Conservation (phyloP, 163 green algal genomes). For the Dunaliella salina region DNA sequence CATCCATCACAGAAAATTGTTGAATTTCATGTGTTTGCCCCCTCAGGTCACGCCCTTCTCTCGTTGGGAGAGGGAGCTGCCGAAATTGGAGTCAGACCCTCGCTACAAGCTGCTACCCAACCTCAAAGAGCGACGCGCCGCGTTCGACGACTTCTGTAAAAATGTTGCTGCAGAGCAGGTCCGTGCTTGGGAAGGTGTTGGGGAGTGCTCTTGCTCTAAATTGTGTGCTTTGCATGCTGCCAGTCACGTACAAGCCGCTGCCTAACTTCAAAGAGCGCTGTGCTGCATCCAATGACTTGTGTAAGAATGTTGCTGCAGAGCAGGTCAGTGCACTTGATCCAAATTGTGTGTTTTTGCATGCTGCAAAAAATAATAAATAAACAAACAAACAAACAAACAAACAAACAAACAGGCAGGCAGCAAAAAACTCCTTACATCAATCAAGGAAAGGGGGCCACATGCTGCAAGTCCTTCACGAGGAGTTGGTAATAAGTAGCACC, state of each 20-base stretch:
- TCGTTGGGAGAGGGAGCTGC: slow-evolving; percentile 64
- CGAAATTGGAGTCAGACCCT: slow-evolving; percentile 60
- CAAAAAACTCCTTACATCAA: no score
- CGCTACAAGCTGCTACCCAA: slow-evolving; percentile 53
- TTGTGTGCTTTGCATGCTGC: background rate
- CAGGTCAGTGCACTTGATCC: slow-evolving; percentile 12
- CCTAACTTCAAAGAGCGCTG: slow-evolving; percentile 50
- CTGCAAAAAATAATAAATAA: no score
- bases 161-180: slow-evolving; percentile 32
- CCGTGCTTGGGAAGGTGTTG: background rate
- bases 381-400: no score
- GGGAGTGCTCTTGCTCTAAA: no score
- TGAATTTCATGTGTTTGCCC: background rate
- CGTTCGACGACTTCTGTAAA: slow-evolving; percentile 79
- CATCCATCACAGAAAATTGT: no score
- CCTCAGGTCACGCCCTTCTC: slow-evolving; percentile 64
- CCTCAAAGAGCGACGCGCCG: slow-evolving; percentile 48
- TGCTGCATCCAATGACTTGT: slow-evolving; percentile 72
- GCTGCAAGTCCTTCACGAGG: no score
- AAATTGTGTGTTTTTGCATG: no score
- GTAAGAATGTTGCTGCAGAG: slow-evolving; percentile 40
- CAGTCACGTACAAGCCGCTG: slow-evolving; percentile 62
- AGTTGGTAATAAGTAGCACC: no score
- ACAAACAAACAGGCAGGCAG: no score
- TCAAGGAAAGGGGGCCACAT: no score